Evolutionary conservation across 176 grass and related monocot species (phyloP), one percentile per base, ranked within the genome.

Genomic region (Pontederia crassipes): DNA sequence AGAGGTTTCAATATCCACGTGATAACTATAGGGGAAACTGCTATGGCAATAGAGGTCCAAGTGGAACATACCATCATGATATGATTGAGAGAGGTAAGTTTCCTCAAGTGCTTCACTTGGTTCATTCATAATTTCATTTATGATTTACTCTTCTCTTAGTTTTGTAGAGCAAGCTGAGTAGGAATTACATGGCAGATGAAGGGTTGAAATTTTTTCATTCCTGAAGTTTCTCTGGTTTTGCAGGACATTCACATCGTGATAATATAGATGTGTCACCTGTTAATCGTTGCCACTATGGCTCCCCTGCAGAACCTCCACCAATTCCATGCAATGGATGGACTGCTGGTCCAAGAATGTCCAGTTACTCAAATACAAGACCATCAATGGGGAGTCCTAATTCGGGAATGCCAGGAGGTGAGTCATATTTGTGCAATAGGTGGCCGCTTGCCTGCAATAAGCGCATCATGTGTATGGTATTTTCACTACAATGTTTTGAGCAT

Each of bases 51-150:
- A 65, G 79, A 70, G 77, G 59, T 78, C 67, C 83, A 46, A 81
- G 86, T 62, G 79, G 77, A 80, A 74, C 60, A 26, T 74, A 89
- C 68, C 82, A 86, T 59, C 69, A 82, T 83, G 80, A 83, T 73
- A 62, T 72, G 52, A 54, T 72, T 28, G 68, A 84, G 68, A 60
- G 72, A 59, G 75, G 72, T 64, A 79, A 65, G 59, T 89, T 81
- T 81, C 62, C 78, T 72, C 59, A 67, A 46, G 69, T 70, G 17
- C 60, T 76, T 69, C 78, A 61, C 57, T 68, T 71, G 70, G 86
- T 81, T 89, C 62, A 67, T 8, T 28, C 32, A 13, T 51, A 13
- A 5, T 51, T 50, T 16, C 14, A 12, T 54, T 54, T 12, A 53
- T 14, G 11, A 12, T 14, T 1, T n/a, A 14, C 13, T n/a, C 51